Percentiles rank a stretch among this genome's conserved stretches.
Evolutionary conservation across 805 yeast species (phyloP).

Genomic region (Danielia reshetovae): DNA sequence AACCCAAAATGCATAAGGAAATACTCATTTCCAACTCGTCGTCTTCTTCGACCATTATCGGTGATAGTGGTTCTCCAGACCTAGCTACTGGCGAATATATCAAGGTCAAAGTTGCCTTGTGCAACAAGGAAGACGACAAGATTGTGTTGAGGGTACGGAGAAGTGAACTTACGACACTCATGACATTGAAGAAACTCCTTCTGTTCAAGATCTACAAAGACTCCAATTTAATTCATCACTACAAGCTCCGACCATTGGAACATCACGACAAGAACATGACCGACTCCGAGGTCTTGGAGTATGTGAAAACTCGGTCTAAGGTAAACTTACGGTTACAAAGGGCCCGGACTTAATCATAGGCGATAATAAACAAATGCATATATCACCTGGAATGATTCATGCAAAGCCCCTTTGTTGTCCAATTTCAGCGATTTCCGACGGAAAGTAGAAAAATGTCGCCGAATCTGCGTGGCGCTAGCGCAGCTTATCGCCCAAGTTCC

Average conservation of each 20-base stretch:
- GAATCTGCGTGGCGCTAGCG: too few species aligned
- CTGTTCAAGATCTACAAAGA: constrained; percentile 31
- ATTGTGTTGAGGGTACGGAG: constrained; percentile 24
- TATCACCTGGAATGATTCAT: too few species aligned
- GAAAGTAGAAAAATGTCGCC: too few species aligned
- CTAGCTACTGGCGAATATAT: constrained; percentile 5
- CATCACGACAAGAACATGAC: constrained; percentile 13
- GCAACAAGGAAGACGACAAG: constrained; percentile 27
- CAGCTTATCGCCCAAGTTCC: too few species aligned
- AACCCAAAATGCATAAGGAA: constrained; percentile 10
- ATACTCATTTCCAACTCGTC: constrained; percentile 1
- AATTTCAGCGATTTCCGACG: too few species aligned
- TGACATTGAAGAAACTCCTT: constrained; percentile 24
- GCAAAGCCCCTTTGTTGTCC: too few species aligned
- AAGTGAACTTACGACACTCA: constrained; percentile 21
- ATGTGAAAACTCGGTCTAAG: constrained; percentile 20
- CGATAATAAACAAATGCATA: too few species aligned
- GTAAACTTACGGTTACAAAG: constrained; percentile 23
- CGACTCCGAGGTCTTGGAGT: constrained; percentile 9
- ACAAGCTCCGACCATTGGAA: constrained; percentile 15
- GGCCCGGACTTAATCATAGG: constrained; percentile 10
- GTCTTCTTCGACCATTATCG: not conserved
- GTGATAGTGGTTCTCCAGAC: not conserved
- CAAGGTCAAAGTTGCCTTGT: constrained; percentile 24
- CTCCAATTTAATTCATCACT: constrained; percentile 23